Evolutionary conservation across 2,329 filamentous ascomycete species (phyloP).

Genomic region (Leptographium flavum): DNA sequence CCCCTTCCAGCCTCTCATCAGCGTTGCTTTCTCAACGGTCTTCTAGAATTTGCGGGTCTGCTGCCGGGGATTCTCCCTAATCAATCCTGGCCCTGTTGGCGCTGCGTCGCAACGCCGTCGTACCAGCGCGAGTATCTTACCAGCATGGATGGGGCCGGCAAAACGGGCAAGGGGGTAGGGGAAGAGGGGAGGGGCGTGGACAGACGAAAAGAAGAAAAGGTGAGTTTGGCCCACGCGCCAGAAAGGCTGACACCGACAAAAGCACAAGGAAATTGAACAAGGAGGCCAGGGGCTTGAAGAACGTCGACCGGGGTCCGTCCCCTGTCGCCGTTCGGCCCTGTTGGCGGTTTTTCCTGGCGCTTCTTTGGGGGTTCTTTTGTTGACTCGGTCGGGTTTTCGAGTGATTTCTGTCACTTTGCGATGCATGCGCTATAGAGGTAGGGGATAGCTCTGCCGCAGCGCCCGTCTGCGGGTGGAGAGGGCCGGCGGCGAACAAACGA

Average conservation of each 20-base stretch:
- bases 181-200: background rate
- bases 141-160: conserved; percentile 2
- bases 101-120: background rate
- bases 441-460: too few species aligned
- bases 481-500: too few species aligned
- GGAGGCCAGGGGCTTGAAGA: conserved; percentile 1
- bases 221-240: background rate
- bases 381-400: too few species aligned
- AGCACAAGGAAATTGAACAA: background rate
- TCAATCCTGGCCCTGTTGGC: background rate
- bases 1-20: conserved; percentile 21
- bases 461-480: too few species aligned
- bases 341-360: background rate
- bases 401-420: too few species aligned
- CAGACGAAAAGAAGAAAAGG: background rate
- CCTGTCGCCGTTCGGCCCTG: background rate
- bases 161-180: background rate
- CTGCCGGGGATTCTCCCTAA: conserved; percentile 29
- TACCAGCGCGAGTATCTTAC: background rate
- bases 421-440: too few species aligned
- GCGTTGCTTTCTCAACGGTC: conserved; percentile 30
- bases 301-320: background rate
- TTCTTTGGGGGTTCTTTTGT: too few species aligned
- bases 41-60: conserved; percentile 31
- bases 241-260: background rate